Conservation (phyloP, 192 early-diverging fungal genomes). For the Radiomyces spectabilis region DNA sequence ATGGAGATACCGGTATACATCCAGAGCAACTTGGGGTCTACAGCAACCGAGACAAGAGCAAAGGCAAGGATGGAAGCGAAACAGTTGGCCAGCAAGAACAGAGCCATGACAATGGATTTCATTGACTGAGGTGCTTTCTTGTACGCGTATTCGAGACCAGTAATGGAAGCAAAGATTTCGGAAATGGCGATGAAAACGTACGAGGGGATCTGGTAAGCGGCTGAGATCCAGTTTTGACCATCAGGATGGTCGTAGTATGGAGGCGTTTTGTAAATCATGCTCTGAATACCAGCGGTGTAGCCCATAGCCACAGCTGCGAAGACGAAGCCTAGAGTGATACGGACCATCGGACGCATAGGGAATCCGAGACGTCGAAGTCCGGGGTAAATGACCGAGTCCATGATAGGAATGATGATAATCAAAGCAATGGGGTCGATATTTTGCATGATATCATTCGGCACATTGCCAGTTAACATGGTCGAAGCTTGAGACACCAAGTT, state of each 20-base stretch:
- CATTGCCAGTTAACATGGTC: slow-evolving; percentile 37
- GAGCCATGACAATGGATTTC: slow-evolving; percentile 59
- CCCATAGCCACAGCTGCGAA: slow-evolving; percentile 46
- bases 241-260: slow-evolving; percentile 38
- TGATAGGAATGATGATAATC: slow-evolving; percentile 59
- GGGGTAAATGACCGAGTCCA: slow-evolving; percentile 56
- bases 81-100: slow-evolving; percentile 49
- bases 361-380: slow-evolving; percentile 36
- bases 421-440: slow-evolving; percentile 55
- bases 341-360: slow-evolving; percentile 47
- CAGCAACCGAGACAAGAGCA: slow-evolving; percentile 42
- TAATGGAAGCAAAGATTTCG: slow-evolving; percentile 61
- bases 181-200: slow-evolving; percentile 57
- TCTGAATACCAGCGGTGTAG: slow-evolving; percentile 52
- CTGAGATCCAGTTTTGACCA: slow-evolving; percentile 43
- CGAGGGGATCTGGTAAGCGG: slow-evolving; percentile 40
- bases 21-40: slow-evolving; percentile 37
- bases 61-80: slow-evolving; percentile 45
- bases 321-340: slow-evolving; percentile 60
- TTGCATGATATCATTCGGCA: slow-evolving; percentile 59
- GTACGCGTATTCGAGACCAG: slow-evolving; percentile 60
- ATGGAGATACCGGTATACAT: slow-evolving; percentile 53
- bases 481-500: slow-evolving; percentile 54
- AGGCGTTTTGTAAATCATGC: slow-evolving; percentile 45
- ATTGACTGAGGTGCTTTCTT: slow-evolving; percentile 47